Evolutionary conservation across 257 asterid species (phyloP).

Genomic region (Ligustrum vulgare): DNA sequence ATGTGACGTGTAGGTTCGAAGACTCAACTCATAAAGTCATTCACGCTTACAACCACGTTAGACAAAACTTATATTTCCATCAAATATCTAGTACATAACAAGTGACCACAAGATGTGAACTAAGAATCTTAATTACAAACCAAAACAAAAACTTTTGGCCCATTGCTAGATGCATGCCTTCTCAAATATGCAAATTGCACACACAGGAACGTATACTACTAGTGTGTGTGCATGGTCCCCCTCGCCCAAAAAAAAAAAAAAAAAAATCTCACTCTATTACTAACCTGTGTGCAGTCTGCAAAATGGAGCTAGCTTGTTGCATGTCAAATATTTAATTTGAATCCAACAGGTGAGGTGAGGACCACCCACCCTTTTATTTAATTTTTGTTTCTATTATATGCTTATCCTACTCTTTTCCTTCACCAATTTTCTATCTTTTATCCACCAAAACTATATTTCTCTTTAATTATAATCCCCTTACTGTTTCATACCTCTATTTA

Average conservation of each 20-base stretch:
- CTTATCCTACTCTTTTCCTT: conserved; percentile 21
- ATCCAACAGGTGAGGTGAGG: conserved; percentile 32
- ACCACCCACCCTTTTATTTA: conserved; percentile 33
- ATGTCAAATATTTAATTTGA: conserved; percentile 54
- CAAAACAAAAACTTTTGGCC: background rate
- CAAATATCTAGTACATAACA: background rate
- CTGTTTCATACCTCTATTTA: conserved; percentile 32
- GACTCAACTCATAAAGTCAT: background rate
- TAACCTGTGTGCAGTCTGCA: conserved; percentile 35
- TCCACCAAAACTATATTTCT: conserved; percentile 23
- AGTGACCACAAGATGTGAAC: background rate
- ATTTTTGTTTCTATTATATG: conserved; percentile 32
- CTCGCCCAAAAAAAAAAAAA: too few species aligned
- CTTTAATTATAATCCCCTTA: background rate
- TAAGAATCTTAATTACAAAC: background rate
- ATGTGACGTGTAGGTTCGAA: background rate
- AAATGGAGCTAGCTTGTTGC: conserved; percentile 39
- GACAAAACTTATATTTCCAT: background rate
- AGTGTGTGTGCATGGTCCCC: conserved; percentile 12
- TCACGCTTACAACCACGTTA: background rate
- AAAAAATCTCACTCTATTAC: conserved; percentile 27
- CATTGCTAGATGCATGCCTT: conserved; percentile 9
- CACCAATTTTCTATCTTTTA: conserved; percentile 38
- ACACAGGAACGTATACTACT: background rate
- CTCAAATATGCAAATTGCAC: background rate